phyloP scores from a whole-genome alignment of 352 stramenopile species.

The Phytophthora nicotianae region DNA sequence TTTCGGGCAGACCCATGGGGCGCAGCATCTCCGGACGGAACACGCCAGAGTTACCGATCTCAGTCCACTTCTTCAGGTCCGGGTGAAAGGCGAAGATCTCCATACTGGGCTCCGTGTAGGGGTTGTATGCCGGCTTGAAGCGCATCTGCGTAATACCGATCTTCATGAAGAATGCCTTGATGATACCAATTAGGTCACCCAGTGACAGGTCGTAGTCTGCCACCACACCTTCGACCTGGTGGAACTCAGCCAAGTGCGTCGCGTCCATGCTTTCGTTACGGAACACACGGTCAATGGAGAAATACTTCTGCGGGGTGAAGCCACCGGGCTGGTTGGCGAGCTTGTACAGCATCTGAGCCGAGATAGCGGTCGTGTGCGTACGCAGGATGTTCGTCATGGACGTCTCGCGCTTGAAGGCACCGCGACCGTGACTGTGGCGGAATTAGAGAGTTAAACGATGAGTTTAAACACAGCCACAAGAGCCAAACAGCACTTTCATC shows the following conservation, averaged over 20 bases:
- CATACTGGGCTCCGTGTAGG: constrained; percentile 99
- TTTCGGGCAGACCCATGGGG: constrained; percentile 98
- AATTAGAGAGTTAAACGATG: background rate
- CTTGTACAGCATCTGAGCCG: constrained; percentile 99
- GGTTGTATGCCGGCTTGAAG: constrained; percentile 99
- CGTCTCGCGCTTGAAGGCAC: constrained; percentile 94
- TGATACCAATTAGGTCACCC: constrained; percentile 98
- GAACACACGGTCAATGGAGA: constrained; percentile 99
- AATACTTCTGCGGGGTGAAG: constrained; percentile 98
- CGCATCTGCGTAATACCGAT: constrained; percentile 98
- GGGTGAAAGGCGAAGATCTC: constrained; percentile 99
- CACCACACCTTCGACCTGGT: constrained; percentile 99
- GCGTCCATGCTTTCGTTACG: constrained; percentile 99
- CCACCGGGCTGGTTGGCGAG: constrained; percentile 94
- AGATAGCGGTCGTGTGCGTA: constrained; percentile 99
- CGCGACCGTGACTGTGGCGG: constrained; percentile 64
- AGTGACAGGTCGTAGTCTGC: constrained; percentile 99
- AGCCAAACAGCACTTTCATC: background rate
- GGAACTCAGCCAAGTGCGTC: constrained; percentile 99
- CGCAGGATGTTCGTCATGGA: constrained; percentile 99
- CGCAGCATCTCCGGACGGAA: constrained; percentile 99
- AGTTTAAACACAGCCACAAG: background rate
- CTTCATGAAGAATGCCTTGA: constrained; percentile 99
- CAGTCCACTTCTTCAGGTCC: constrained; percentile 99
- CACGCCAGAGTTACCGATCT: constrained; percentile 99